These are phyloP conservation scores for Phytophthora pisi DNA, from an alignment of 352 stramenopile genomes.

Conservation along the genomic window DNA sequence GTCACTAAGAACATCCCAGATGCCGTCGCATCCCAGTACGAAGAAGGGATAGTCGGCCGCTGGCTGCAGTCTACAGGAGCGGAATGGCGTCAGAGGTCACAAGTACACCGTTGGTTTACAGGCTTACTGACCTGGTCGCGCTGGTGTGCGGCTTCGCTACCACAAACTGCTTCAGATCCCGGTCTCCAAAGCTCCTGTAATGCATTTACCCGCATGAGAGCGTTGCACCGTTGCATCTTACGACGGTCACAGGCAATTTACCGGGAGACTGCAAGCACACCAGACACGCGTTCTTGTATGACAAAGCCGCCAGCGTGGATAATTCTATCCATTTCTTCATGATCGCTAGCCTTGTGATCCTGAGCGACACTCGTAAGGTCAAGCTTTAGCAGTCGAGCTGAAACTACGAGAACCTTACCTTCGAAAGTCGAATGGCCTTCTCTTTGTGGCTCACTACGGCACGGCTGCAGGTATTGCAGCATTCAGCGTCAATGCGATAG, in stretches of 20 bases:
- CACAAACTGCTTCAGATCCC: constrained; percentile 77
- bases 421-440: constrained; percentile 58
- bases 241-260: constrained; percentile 23
- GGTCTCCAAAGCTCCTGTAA: constrained; percentile 79
- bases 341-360: constrained; percentile 79
- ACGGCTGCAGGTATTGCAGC: constrained; percentile 43
- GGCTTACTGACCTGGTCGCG: constrained; percentile 40
- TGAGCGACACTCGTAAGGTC: constrained; percentile 17
- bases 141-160: constrained; percentile 51
- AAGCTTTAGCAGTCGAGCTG: not conserved
- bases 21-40: constrained; percentile 78
- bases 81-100: constrained; percentile 6
- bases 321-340: constrained; percentile 61
- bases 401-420: constrained; percentile 29
- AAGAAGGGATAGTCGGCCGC: constrained; percentile 63
- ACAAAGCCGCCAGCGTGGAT: constrained; percentile 70
- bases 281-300: constrained; percentile 69
- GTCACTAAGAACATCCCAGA: constrained; percentile 81
- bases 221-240: not conserved
- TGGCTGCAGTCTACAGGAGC: constrained; percentile 46
- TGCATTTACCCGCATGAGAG: constrained; percentile 6
- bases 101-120: not conserved
- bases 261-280: constrained; percentile 75
- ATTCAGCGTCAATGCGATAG: not conserved
- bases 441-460: constrained; percentile 67